Evolutionary conservation across 768 basidiomycete genomes (phyloP).

Genomic region (Steccherinum ochraceum): DNA sequence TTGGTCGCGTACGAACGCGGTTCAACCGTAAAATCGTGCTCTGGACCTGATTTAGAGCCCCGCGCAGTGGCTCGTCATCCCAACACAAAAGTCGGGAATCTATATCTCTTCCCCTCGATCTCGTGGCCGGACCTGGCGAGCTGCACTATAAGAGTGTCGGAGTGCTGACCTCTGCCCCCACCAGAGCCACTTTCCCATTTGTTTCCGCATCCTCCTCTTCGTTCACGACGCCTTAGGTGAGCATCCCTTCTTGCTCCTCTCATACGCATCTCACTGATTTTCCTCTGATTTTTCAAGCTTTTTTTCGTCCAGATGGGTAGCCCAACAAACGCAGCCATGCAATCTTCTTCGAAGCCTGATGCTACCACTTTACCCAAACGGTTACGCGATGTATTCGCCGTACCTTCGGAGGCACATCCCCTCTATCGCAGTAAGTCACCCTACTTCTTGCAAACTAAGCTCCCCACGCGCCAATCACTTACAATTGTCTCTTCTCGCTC

Average conservation of each 20-base stretch:
- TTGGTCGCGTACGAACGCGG: neutral
- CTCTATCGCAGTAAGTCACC: conserved; percentile 2
- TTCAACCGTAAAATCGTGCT: neutral
- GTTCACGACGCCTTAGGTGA: neutral
- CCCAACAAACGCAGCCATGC: neutral
- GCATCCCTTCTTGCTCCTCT: neutral
- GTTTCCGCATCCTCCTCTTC: neutral
- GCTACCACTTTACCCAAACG: neutral
- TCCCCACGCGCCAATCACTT: too few species aligned
- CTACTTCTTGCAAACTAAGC: neutral
- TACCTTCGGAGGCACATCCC: neutral
- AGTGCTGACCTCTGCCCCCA: neutral
- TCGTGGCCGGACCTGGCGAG: neutral
- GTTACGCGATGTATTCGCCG: neutral
- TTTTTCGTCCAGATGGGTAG: neutral
- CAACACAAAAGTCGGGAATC: neutral
- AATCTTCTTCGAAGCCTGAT: neutral
- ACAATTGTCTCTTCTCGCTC: neutral
- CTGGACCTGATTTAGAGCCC: neutral
- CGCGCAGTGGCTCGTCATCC: neutral
- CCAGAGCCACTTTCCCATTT: neutral
- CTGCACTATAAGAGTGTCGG: neutral
- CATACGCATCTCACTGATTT: neutral
- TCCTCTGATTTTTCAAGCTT: neutral
- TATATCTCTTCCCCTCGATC: neutral